Evolutionary conservation across 176 grass and related monocot genomes (phyloP).

Genomic region (Zoysia pacifica): DNA sequence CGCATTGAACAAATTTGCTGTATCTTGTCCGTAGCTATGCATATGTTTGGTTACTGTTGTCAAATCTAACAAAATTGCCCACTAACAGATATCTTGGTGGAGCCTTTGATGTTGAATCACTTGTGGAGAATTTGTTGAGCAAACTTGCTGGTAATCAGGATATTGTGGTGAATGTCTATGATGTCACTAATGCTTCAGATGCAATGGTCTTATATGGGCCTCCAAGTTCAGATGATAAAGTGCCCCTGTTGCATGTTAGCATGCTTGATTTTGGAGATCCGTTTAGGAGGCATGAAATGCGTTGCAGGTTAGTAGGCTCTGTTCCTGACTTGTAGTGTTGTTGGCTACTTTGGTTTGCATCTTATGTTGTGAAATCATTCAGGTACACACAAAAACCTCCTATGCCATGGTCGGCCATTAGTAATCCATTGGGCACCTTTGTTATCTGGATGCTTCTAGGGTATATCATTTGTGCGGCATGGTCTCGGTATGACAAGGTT

Average conservation of each 20-base stretch:
- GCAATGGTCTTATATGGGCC: slow-evolving; percentile 84
- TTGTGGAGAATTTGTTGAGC: slow-evolving; percentile 87
- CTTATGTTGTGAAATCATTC: slow-evolving; percentile 40
- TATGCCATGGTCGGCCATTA: slow-evolving; percentile 60
- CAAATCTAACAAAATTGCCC: slow-evolving; percentile 28
- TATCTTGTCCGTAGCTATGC: neutral
- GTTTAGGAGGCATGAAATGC: slow-evolving; percentile 92
- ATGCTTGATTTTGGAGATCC: slow-evolving; percentile 97
- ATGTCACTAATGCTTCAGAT: slow-evolving; percentile 82
- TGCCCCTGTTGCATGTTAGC: slow-evolving; percentile 64
- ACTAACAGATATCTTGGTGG: slow-evolving; percentile 89
- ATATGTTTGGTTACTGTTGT: neutral
- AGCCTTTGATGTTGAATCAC: slow-evolving; percentile 89
- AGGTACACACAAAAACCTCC: slow-evolving; percentile 82
- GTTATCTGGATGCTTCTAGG: slow-evolving; percentile 83
- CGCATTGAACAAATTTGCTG: neutral
- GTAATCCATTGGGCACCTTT: slow-evolving; percentile 72
- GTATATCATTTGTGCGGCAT: slow-evolving; percentile 80
- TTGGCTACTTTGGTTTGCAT: slow-evolving; percentile 21
- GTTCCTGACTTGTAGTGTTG: slow-evolving; percentile 17
- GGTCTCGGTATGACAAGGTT: slow-evolving; percentile 84
- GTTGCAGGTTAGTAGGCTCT: slow-evolving; percentile 66
- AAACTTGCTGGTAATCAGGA: slow-evolving; percentile 96
- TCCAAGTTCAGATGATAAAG: slow-evolving; percentile 50
- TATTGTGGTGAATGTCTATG: slow-evolving; percentile 92